Evolutionary conservation across 495 filamentous ascomycete species (phyloP).

Genomic region (Amphirosellinia nigrospora): DNA sequence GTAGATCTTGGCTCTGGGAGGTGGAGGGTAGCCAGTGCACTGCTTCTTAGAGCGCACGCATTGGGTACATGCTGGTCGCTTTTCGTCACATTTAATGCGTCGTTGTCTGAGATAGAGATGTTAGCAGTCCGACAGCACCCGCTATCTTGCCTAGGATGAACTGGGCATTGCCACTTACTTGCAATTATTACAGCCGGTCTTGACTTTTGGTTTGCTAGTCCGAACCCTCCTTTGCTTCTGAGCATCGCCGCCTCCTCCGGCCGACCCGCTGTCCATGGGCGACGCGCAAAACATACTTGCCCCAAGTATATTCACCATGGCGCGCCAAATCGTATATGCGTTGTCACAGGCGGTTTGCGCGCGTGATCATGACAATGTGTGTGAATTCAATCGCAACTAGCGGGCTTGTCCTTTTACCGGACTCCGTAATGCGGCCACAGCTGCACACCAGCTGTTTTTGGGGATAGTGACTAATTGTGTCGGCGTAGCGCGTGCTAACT

Average conservation of each 20-base stretch:
- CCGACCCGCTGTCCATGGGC: neutral
- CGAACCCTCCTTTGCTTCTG: conserved; percentile 43
- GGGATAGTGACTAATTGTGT: conserved; percentile 1
- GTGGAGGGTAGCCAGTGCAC: conserved; percentile 60
- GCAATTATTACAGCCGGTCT: conserved; percentile 63
- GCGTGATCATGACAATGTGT: conserved; percentile 15
- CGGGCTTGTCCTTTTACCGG: neutral
- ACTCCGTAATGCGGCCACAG: neutral
- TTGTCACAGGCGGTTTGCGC: neutral
- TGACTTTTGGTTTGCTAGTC: conserved; percentile 58
- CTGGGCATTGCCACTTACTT: conserved; percentile 49
- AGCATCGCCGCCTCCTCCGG: conserved; percentile 20
- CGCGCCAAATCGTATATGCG: neutral
- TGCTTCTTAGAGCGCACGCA: conserved; percentile 58
- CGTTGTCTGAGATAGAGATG: conserved; percentile 53
- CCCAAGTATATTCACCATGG: neutral
- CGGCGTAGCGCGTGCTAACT: neutral
- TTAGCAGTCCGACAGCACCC: conserved; percentile 26
- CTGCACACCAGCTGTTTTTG: neutral
- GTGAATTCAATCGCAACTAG: neutral
- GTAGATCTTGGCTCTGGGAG: conserved; percentile 47
- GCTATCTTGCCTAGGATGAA: neutral
- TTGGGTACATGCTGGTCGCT: conserved; percentile 61
- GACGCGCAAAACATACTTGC: conserved; percentile 6
- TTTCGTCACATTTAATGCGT: conserved; percentile 72